Base-by-base conservation (phyloP, 2,329 filamentous ascomycete genomes). In the Truncatella angustata region DNA sequence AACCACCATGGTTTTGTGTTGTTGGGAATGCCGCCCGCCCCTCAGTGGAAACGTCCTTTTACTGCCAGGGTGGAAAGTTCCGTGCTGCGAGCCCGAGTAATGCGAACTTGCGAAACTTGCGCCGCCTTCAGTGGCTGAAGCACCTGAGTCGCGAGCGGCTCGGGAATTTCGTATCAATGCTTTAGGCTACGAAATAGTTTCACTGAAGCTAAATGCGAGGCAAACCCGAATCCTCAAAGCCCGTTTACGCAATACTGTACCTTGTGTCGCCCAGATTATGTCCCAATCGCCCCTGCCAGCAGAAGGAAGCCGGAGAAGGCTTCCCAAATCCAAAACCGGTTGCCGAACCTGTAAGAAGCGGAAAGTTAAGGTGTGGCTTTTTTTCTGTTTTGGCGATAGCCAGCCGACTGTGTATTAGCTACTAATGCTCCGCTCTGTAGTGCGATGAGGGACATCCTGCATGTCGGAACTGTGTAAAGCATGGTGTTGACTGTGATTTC, bases 321-420 rank as follows among this genome's bases (percentile, higher is more conserved):
- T 37, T 16, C 46, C 32, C n/a, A 49, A 49, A n/a, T 49, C 46
- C 21, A 49, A 37, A 16, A 37, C 46, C 12, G 46, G 46, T 7
- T 49, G 46, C 26, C 46, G 21, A 18, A 36, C 30, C 20, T 49
- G 46, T 26, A 49, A 49, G 32, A 49, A 30, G 26, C 32, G 32
- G 18, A 49, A 49, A 23, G 21, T 49, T 23, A 49, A 49, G 23
- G 46, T 49, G 18, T 18, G 30, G n/a, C 6, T 9, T 3, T 16
- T 26, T 14, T 9, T 26, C 21, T 44, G 24, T 21, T 44, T 21
- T 26, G 40, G 28, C 20, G 37, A 40, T 18, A 40, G 37, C 18
- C 37, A 21, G 18, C 37, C n/a, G n/a, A n/a, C n/a, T n/a, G n/a
- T n/a, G 36, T 21, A 7, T 9, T 16, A n/a, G 7, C 16, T 39